Percentiles rank a stretch among this genome's conserved stretches.
Evolutionary conservation across 2,329 filamentous ascomycete genomes (phyloP).

Genomic region (Thelonectria blattea): DNA sequence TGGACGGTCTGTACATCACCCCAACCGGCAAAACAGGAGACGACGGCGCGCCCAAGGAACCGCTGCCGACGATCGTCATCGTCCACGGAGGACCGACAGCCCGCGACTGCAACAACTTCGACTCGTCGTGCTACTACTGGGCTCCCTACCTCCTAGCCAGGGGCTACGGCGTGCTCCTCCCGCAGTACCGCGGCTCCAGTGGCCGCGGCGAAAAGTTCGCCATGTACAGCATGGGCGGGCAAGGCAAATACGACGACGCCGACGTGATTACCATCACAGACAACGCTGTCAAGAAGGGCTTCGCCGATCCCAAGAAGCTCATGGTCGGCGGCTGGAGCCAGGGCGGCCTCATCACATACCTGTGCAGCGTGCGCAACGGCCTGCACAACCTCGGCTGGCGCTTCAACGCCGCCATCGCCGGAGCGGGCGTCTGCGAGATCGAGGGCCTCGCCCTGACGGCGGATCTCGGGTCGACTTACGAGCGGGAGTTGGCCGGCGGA

Average conservation of each 20-base stretch:
- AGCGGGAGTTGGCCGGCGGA: constrained; percentile 21
- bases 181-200: constrained; percentile 47
- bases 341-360: constrained; percentile 47
- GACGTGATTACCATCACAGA: constrained; percentile 46
- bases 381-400: constrained; percentile 42
- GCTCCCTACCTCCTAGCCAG: constrained; percentile 41
- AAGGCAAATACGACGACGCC: constrained; percentile 45
- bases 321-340: constrained; percentile 47
- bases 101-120: constrained; percentile 35
- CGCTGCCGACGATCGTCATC: constrained; percentile 22
- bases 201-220: constrained; percentile 44
- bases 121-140: constrained; percentile 35
- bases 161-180: constrained; percentile 46
- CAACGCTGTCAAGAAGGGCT: constrained; percentile 40
- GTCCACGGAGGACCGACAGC: constrained; percentile 24
- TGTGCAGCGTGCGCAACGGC: constrained; percentile 45
- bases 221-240: constrained; percentile 35
- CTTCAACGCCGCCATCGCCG: constrained; percentile 44
- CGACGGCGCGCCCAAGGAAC: background rate
- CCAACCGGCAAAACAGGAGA: background rate
- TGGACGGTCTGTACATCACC: constrained; percentile 21
- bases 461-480: constrained; percentile 21
- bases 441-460: constrained; percentile 45
- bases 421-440: constrained; percentile 45
- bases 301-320: constrained; percentile 40